Evolutionary conservation across 2,329 filamentous ascomycete species (phyloP).

Genomic region (Colletotrichum sidae): DNA sequence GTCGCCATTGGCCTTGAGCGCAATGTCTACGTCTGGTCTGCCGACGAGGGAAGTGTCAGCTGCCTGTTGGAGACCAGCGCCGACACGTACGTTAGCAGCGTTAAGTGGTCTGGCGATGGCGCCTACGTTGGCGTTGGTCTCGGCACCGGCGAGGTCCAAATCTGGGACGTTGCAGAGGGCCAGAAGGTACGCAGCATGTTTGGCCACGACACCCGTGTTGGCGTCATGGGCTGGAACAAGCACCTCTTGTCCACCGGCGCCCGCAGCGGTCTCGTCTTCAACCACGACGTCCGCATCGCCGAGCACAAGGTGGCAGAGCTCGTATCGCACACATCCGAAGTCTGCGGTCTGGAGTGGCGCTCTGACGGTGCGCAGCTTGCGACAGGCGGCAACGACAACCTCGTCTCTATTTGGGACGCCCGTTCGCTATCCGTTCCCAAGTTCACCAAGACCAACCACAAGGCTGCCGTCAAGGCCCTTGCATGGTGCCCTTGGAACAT

Average conservation of each 20-base stretch:
- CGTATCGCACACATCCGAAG: conserved; percentile 95
- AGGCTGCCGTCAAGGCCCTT: conserved; percentile 96
- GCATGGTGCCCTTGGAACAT: conserved; percentile 99
- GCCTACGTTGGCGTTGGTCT: conserved; percentile 96
- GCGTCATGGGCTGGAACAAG: conserved; percentile 99
- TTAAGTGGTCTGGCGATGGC: conserved; percentile 98
- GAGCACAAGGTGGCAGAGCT: conserved; percentile 99
- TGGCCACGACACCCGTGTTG: conserved; percentile 94
- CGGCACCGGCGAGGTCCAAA: conserved; percentile 95
- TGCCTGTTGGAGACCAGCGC: conserved; percentile 87
- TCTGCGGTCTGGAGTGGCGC: conserved; percentile 98
- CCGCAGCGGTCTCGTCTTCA: conserved; percentile 94
- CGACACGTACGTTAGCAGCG: conserved; percentile 96
- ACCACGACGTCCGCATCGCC: conserved; percentile 97
- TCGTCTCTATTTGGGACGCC: conserved; percentile 99
- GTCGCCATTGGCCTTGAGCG: conserved; percentile 97
- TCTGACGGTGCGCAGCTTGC: conserved; percentile 96
- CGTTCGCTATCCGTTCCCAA: conserved; percentile 93
- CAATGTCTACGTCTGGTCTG: conserved; percentile 98
- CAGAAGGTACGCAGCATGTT: conserved; percentile 98
- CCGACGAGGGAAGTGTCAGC: conserved; percentile 89
- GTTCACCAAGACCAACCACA: conserved; percentile 99
- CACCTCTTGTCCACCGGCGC: conserved; percentile 95
- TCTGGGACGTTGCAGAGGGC: conserved; percentile 97
- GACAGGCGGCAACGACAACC: conserved; percentile 98